Conservation (phyloP, 2,329 filamentous ascomycete genomes). For the Cadophora gregata region DNA sequence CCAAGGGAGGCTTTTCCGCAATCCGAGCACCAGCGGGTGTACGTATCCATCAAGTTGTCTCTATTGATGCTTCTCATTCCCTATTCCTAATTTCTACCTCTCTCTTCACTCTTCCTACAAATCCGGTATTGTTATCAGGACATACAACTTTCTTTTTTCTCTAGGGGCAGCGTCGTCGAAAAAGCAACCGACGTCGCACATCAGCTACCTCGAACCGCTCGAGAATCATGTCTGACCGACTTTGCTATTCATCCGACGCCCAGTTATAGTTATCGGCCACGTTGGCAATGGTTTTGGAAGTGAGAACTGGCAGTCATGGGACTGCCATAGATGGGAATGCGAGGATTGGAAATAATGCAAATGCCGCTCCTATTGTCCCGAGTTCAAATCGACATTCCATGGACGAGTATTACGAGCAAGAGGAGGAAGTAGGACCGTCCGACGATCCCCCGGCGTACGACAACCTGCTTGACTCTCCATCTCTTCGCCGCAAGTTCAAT, state of each 20-base stretch:
- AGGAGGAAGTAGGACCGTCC: slow-evolving; percentile 17
- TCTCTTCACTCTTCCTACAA: slow-evolving; percentile 6
- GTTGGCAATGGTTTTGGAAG: slow-evolving; percentile 25
- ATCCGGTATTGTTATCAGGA: slow-evolving; percentile 3
- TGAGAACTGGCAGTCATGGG: slow-evolving; percentile 24
- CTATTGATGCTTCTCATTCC: slow-evolving; percentile 24
- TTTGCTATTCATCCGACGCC: slow-evolving; percentile 23
- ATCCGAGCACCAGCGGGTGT: slow-evolving; percentile 15
- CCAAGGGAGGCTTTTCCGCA: slow-evolving; percentile 22
- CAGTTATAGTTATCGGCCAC: slow-evolving; percentile 20
- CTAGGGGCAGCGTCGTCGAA: slow-evolving; percentile 1
- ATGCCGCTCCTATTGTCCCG: slow-evolving; percentile 6
- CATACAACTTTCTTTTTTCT: slow-evolving; percentile 2
- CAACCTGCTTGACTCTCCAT: slow-evolving; percentile 27
- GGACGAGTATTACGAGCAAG: slow-evolving; percentile 31
- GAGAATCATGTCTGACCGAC: slow-evolving; percentile 30
- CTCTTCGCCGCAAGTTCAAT: slow-evolving; percentile 34
- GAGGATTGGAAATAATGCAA: slow-evolving; percentile 5
- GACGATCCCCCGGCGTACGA: slow-evolving; percentile 37
- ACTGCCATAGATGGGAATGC: not conserved
- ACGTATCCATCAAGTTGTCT: slow-evolving; percentile 16
- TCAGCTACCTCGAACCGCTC: not conserved
- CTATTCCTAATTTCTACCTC: slow-evolving; percentile 20
- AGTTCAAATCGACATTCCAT: slow-evolving; percentile 30
- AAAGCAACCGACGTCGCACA: slow-evolving; percentile 21